phyloP scores from a whole-genome alignment of 2,329 filamentous ascomycete genomes.

The Xylaria sp. region DNA sequence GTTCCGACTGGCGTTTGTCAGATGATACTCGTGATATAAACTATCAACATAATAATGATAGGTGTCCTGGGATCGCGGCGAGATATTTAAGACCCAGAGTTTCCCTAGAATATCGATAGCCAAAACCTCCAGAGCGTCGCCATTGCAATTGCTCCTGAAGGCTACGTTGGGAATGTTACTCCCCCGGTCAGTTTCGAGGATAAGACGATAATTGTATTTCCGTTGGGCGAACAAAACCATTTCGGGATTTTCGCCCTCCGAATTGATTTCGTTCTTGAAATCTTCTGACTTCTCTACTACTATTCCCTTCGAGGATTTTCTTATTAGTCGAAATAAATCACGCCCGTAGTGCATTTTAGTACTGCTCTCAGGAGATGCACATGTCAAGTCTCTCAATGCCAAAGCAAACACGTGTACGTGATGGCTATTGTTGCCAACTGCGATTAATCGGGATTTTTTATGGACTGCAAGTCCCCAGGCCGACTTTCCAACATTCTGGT shows the following conservation, averaged over 20 bases:
- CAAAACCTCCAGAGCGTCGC: constrained; percentile 61
- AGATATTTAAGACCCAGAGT: constrained; percentile 65
- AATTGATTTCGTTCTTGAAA: constrained; percentile 29
- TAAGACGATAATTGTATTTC: constrained; percentile 62
- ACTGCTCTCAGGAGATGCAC: not conserved
- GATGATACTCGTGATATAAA: not conserved
- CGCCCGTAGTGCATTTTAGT: constrained; percentile 15
- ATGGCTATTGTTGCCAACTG: constrained; percentile 80
- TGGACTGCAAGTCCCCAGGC: constrained; percentile 94
- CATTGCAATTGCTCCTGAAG: constrained; percentile 60
- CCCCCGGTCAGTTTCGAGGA: constrained; percentile 57
- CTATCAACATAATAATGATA: constrained; percentile 32
- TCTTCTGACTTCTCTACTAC: constrained; percentile 21
- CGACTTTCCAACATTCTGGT: constrained; percentile 78
- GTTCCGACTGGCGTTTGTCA: not conserved
- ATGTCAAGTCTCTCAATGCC: constrained; percentile 44
- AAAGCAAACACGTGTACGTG: constrained; percentile 51
- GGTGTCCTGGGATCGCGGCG: constrained; percentile 49
- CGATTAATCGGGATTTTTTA: constrained; percentile 82
- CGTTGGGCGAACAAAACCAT: constrained; percentile 46
- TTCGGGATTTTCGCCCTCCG: constrained; percentile 41
- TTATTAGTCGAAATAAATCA: constrained; percentile 40
- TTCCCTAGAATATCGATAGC: constrained; percentile 63
- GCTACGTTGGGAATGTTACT: constrained; percentile 65
- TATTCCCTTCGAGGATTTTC: constrained; percentile 18